Percentiles rank a stretch among this genome's conserved stretches.
Evolutionary conservation across 495 filamentous ascomycete genomes (phyloP).

Genomic region (Lophium mytilinum): DNA sequence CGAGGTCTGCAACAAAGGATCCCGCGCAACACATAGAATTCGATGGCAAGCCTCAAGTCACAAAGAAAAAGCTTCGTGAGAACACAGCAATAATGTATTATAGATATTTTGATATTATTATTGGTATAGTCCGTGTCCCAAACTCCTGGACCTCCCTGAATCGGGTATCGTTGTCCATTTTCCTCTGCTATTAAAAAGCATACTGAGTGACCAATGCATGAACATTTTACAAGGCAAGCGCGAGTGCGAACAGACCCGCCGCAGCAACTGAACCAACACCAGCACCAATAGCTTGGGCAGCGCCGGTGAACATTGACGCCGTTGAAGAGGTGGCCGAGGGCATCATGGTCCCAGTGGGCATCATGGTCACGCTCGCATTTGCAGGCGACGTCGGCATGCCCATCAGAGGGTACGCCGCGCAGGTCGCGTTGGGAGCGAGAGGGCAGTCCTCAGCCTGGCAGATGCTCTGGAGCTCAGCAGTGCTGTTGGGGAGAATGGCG

Average conservation of each 20-base stretch:
- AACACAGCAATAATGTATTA: too few relatives aligned
- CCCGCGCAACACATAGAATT: too few relatives aligned
- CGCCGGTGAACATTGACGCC: neutral
- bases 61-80: too few relatives aligned
- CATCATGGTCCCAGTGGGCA: neutral
- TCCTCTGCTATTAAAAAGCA: too few relatives aligned
- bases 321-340: neutral
- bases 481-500: conserved; percentile 23
- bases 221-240: neutral
- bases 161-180: too few relatives aligned
- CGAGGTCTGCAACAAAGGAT: too few relatives aligned
- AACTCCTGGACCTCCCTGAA: too few relatives aligned
- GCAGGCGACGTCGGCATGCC: neutral
- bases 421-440: conserved; percentile 30
- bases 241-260: neutral
- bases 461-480: conserved; percentile 40
- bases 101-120: too few relatives aligned
- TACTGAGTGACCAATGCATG: too few relatives aligned
- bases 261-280: neutral
- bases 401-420: conserved; percentile 20
- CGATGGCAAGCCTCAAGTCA: too few relatives aligned
- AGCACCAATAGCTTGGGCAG: neutral
- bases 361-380: conserved; percentile 2
- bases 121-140: too few relatives aligned
- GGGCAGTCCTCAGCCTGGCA: conserved; percentile 38